Evolutionary conservation across 2,329 filamentous ascomycete genomes (phyloP).

Genomic region (Cladosporium sphaerospermum): DNA sequence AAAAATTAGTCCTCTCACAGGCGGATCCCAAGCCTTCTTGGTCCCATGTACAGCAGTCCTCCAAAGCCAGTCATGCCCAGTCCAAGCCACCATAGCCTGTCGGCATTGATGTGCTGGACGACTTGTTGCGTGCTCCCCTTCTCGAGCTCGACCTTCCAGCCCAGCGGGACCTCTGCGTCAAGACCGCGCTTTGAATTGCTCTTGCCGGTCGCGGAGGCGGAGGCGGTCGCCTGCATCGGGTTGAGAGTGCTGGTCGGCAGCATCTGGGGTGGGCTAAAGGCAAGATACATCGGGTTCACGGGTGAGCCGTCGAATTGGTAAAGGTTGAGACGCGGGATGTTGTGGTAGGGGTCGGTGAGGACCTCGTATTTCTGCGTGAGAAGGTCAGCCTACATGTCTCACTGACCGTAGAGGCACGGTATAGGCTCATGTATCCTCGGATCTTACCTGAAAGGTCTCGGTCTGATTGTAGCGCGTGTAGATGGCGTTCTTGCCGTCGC

Average conservation of each 20-base stretch:
- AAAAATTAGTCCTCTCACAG: neutral
- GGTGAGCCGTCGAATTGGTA: slow-evolving; percentile 58
- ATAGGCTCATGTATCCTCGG: neutral
- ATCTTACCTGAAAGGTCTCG: slow-evolving; percentile 53
- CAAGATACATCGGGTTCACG: slow-evolving; percentile 62
- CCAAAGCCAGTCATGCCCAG: slow-evolving; percentile 43
- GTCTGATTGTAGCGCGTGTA: slow-evolving; percentile 64
- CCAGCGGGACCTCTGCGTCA: slow-evolving; percentile 32
- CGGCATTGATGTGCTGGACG: slow-evolving; percentile 35
- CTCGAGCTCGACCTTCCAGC: slow-evolving; percentile 32
- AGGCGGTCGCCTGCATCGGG: slow-evolving; percentile 38
- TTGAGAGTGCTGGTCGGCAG: slow-evolving; percentile 63
- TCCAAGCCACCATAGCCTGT: slow-evolving; percentile 47
- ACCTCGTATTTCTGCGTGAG: slow-evolving; percentile 37
- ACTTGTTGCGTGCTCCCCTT: slow-evolving; percentile 21
- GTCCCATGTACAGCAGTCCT: slow-evolving; percentile 41
- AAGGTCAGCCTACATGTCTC: neutral
- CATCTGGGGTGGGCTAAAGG: slow-evolving; percentile 59
- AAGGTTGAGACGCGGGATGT: slow-evolving; percentile 57
- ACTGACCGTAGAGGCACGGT: neutral
- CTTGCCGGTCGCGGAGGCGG: slow-evolving; percentile 28
- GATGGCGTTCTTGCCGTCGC: slow-evolving; percentile 46
- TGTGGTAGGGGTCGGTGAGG: slow-evolving; percentile 54
- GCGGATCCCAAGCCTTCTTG: slow-evolving; percentile 29
- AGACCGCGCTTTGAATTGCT: slow-evolving; percentile 24